Evolutionary conservation across 1,139 yeast genomes (phyloP).

Genomic region (Candida dubliniensis): DNA sequence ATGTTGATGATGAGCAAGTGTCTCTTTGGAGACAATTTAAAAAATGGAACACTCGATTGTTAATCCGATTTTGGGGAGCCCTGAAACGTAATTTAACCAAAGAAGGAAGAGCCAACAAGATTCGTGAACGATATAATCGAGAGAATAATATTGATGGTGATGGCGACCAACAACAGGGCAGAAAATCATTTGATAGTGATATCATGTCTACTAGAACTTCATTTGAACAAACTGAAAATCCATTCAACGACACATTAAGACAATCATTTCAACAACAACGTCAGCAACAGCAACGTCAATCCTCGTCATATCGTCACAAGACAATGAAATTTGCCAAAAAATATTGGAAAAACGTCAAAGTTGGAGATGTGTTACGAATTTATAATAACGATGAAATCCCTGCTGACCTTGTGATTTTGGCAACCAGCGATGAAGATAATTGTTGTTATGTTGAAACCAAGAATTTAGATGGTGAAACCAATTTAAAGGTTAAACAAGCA

Average conservation of each 20-base stretch:
- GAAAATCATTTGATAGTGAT: conserved; percentile 41
- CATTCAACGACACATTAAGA: conserved; percentile 23
- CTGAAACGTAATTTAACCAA: conserved; percentile 35
- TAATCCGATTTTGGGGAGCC: conserved; percentile 30
- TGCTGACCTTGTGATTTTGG: conserved; percentile 51
- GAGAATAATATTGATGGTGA: conserved; percentile 6
- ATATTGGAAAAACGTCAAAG: conserved; percentile 55
- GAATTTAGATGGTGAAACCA: conserved; percentile 63
- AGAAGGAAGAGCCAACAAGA: conserved; percentile 38
- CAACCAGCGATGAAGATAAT: conserved; percentile 55
- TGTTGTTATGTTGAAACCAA: conserved; percentile 60
- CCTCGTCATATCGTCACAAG: conserved; percentile 15
- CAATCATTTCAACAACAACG: conserved; percentile 23
- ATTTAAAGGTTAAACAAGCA: conserved; percentile 54
- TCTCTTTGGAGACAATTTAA: conserved; percentile 63
- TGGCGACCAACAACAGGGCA: conserved; percentile 11
- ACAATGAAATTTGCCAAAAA: conserved; percentile 33
- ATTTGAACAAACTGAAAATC: conserved; percentile 17
- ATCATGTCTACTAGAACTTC: conserved; percentile 19
- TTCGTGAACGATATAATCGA: conserved; percentile 20
- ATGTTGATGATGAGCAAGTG: conserved; percentile 48
- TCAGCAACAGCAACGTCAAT: conserved; percentile 2
- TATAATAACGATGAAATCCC: conserved; percentile 60
- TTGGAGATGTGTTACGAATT: conserved; percentile 54
- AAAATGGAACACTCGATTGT: conserved; percentile 42